Conservation (phyloP, 306 rosid genomes). For the Vigna nakashimae region DNA sequence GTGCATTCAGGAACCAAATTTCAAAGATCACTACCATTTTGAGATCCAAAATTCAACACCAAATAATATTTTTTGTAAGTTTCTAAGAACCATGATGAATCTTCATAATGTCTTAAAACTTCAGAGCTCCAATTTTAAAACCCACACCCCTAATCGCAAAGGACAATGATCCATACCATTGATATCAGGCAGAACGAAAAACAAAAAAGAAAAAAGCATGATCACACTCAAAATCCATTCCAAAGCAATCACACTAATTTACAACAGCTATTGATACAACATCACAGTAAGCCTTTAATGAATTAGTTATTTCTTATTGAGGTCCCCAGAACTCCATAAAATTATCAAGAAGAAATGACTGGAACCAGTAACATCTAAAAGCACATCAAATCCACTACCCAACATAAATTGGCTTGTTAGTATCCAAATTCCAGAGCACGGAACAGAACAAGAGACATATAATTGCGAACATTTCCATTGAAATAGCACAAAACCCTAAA, state of each 20-base stretch:
- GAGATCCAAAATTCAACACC: not conserved
- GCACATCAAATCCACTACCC: conserved; percentile 35
- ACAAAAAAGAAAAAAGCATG: not conserved
- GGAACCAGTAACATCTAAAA: not conserved
- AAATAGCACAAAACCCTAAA: conserved; percentile 50
- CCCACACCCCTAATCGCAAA: not conserved
- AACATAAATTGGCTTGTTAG: not conserved
- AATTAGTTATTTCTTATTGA: not conserved
- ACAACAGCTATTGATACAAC: not conserved
- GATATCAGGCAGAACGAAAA: not conserved
- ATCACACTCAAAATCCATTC: not conserved
- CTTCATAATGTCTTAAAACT: conserved; percentile 11
- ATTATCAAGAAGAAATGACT: conserved; percentile 9
- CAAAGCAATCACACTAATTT: not conserved
- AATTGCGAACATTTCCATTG: conserved; percentile 1
- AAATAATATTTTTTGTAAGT: not conserved
- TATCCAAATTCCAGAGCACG: conserved; percentile 22
- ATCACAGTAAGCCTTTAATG: not conserved
- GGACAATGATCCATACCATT: not conserved
- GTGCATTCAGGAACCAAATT: conserved; percentile 17
- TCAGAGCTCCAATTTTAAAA: not conserved
- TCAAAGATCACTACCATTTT: conserved; percentile 3
- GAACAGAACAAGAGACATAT: conserved; percentile 25
- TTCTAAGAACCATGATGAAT: not conserved
- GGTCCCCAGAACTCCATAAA: not conserved